phyloP scores from a whole-genome alignment of 345 rosid genomes.

The Gossypium arboreum region DNA sequence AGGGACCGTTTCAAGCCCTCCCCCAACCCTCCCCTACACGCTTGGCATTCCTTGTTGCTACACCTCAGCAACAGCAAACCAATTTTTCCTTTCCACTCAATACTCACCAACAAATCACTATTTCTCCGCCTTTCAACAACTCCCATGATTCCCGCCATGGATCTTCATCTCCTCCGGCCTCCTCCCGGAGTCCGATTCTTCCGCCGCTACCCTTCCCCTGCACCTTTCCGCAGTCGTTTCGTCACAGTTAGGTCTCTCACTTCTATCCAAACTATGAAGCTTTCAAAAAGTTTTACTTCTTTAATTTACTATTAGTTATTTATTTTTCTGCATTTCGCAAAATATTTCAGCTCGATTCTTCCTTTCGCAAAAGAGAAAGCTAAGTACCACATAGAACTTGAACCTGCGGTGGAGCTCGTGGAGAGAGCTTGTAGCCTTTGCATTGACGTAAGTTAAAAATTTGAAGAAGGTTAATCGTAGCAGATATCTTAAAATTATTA shows the following conservation, averaged over 20 bases:
- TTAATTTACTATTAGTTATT: not conserved
- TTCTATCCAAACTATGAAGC: not conserved
- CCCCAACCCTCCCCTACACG: not conserved
- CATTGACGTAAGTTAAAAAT: conserved; percentile 43
- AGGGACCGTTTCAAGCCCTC: not conserved
- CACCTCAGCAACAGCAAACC: not conserved
- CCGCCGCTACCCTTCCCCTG: not conserved
- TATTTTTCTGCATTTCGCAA: not conserved
- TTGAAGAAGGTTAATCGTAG: not conserved
- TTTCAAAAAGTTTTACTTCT: not conserved
- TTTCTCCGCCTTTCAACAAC: conserved; percentile 10
- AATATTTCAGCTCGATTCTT: conserved; percentile 44
- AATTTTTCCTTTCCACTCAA: not conserved
- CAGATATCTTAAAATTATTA: too few species aligned
- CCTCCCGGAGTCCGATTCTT: conserved; percentile 17
- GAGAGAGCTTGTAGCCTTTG: conserved; percentile 85
- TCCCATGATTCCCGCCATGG: conserved; percentile 28
- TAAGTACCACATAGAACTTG: conserved; percentile 65
- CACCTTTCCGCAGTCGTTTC: not conserved
- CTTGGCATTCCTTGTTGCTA: not conserved
- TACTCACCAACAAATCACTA: not conserved
- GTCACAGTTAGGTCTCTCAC: conserved; percentile 9
- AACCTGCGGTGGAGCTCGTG: conserved; percentile 63
- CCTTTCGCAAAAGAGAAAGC: conserved; percentile 61
- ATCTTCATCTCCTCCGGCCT: conserved; percentile 31